Evolutionary conservation across 768 basidiomycete genomes (phyloP), one percentile per base, ranked within the genome.

Genomic region (Leccinum boreale): DNA sequence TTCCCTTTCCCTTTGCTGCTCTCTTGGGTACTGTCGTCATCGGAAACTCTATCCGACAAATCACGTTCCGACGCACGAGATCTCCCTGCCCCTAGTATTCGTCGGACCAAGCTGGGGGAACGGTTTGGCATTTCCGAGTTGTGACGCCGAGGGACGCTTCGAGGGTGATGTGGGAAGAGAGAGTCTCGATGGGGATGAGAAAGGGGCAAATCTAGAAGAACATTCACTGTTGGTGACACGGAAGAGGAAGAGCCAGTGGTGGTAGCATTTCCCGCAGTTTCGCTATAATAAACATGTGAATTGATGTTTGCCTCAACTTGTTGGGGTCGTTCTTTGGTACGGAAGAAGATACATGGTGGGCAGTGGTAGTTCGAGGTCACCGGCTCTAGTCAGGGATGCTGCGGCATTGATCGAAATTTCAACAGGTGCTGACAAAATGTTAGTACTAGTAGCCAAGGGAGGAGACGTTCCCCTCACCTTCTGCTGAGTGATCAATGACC

Each of bases 21-120:
- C 17, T 60, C 67, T 17, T 29, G n/a, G 15, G 29, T 50, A 19
- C 28, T 44, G 0, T 53, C 44, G 4, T 48, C 62, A 4, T 59
- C 60, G 29, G 46, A 53, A 5, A 14, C 24, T 4, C 47, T 61
- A 23, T 33, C 63, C 65, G 53, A 82, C 80, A 68, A 90, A 88
- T 31, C 87, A 4, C 82, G 63, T 11, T 65, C 63, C 0, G 63
- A 50, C 5, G 35, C 39, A 14, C 52, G 56, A 28, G 63, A 33
- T 31, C 49, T 50, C 7, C 44, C 57, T 48, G 68, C 70, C 60
- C 51, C 35, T 52, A 12, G 31, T 35, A 24, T 39, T 28, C 1
- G 51, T 55, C 4, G 53, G 50, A 5, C 62, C 64, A 10, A 49
- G 52, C 1, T 61, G 33, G 29, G 57, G 50, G 17, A 46, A 53